Base-by-base conservation (phyloP, 768 basidiomycete genomes). In the Suillus americanus region DNA sequence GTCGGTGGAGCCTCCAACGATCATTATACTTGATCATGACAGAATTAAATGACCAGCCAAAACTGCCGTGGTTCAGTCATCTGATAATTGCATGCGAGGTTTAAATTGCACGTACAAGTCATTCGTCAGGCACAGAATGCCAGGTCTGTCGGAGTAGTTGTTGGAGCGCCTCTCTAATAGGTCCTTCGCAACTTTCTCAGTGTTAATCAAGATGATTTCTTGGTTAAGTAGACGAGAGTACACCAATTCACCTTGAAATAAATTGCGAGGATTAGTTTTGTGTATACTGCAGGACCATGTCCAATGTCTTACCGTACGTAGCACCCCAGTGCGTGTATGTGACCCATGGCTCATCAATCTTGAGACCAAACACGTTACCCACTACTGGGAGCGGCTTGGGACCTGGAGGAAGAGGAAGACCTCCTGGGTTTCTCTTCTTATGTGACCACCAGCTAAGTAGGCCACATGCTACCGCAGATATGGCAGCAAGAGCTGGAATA, bases 141-240 rank as follows among this genome's bases (percentile, higher is more conserved):
- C 64, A 23, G 80, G 80, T 3, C 83, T 73, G 64, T 82, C 82
- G 4, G 83, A 81, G 66, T 82, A 83, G 38, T 78, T 79, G 60
- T 75, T 70, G 7, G 82, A 82, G 7, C 81, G 77, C 40, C 77
- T 78, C 37, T 84, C 81, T 20, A 84, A 74, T 23, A 84, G 72
- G n/a, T 83, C 82, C 25, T 67, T 73, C 10, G 76, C 74, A 12
- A 78, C 74, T 28, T 79, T 73, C 56, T 74, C 67, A 2, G 81
- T 80, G 65, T 79, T 83, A 48, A 83, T 72, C 25, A 83, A 66
- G 33, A 83, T 69, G 41, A 80, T 73, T 0, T 72, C 70, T 25
- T 76, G 70, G 23, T 80, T 81, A 28, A 80, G 71, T 16, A 79
- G 67, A 28, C 75, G 70, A 38, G 79, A 61, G 64, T 78, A 79